Percentiles rank a stretch among this genome's conserved stretches.
phyloP scores from a whole-genome alignment of 2,329 filamentous ascomycete species.

The Penicillium sp. region DNA sequence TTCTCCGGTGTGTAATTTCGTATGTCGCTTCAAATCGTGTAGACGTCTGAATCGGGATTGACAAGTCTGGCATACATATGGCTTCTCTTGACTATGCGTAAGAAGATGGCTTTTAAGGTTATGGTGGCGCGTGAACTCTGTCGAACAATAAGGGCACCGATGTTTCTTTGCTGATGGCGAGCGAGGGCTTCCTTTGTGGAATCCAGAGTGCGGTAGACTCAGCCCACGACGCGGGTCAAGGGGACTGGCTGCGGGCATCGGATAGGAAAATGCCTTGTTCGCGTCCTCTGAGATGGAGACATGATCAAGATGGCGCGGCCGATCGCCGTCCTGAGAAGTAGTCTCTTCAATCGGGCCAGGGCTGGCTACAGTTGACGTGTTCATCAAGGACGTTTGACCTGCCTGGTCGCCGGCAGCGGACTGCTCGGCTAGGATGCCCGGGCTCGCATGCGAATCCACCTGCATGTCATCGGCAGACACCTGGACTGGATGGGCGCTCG shows the following conservation, averaged over 20 bases:
- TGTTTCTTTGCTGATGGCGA: constrained; percentile 83
- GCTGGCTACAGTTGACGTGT: constrained; percentile 47
- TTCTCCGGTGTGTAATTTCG: constrained; percentile 94
- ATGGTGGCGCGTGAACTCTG: constrained; percentile 94
- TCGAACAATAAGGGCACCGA: constrained; percentile 93
- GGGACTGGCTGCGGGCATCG: constrained; percentile 51
- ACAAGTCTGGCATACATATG: constrained; percentile 90
- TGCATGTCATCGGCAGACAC: constrained; percentile 45
- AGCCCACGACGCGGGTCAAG: constrained; percentile 55
- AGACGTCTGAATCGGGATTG: constrained; percentile 86
- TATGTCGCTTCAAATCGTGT: constrained; percentile 93
- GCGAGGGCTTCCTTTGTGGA: constrained; percentile 55
- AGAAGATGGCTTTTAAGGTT: constrained; percentile 96
- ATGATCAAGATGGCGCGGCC: constrained; percentile 30
- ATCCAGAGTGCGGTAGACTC: constrained; percentile 55
- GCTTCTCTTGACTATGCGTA: constrained; percentile 97
- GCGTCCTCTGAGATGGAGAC: constrained; percentile 29
- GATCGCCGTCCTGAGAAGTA: constrained; percentile 40
- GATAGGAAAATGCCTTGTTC: constrained; percentile 62
- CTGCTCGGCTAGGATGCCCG: constrained; percentile 45
- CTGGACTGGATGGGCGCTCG: constrained; percentile 46
- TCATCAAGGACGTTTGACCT: constrained; percentile 48
- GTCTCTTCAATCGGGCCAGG: constrained; percentile 45
- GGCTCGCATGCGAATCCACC: constrained; percentile 49
- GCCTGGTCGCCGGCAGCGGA: constrained; percentile 48